phyloP scores from a whole-genome alignment of 202 grass and related monocot genomes.

The Saccharum hybrid region DNA sequence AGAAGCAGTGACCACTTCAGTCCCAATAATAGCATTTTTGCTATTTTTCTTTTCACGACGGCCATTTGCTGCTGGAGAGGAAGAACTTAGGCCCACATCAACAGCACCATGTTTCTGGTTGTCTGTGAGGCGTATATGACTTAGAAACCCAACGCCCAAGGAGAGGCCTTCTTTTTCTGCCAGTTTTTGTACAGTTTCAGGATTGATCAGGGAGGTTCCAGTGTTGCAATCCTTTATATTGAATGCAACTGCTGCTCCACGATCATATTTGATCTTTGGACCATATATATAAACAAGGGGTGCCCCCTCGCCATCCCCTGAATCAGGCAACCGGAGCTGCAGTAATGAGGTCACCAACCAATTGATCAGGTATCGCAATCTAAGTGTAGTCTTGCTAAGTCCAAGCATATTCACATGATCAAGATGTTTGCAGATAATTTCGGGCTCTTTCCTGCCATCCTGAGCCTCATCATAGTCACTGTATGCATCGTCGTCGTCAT shows the following conservation, averaged over 20 bases:
- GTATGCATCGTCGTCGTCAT: conserved; percentile 58
- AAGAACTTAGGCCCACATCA: conserved; percentile 63
- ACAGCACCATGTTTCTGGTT: conserved; percentile 64
- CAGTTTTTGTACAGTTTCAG: conserved; percentile 85
- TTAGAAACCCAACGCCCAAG: conserved; percentile 83
- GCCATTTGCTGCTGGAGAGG: conserved; percentile 55
- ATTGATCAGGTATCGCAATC: conserved; percentile 88
- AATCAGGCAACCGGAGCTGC: conserved; percentile 83
- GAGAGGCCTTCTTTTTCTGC: conserved; percentile 91
- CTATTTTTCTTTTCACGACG: conserved; percentile 67
- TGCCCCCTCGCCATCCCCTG: conserved; percentile 62
- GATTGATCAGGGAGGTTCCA: conserved; percentile 61
- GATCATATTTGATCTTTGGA: conserved; percentile 98
- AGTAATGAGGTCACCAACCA: conserved; percentile 94
- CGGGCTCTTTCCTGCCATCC: conserved; percentile 77
- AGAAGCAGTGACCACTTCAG: conserved; percentile 92
- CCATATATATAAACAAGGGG: conserved; percentile 91
- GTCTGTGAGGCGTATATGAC: conserved; percentile 77
- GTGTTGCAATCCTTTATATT: conserved; percentile 81
- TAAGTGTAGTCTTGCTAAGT: conserved; percentile 91
- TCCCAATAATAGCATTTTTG: conserved; percentile 59
- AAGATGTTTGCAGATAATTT: conserved; percentile 90
- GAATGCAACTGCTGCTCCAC: conserved; percentile 98
- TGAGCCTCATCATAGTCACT: conserved; percentile 76
- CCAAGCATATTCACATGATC: conserved; percentile 97